These are phyloP conservation scores for Maudiozyma humilis DNA, from an alignment of 1,139 yeast genomes.

Conservation along the genomic window DNA sequence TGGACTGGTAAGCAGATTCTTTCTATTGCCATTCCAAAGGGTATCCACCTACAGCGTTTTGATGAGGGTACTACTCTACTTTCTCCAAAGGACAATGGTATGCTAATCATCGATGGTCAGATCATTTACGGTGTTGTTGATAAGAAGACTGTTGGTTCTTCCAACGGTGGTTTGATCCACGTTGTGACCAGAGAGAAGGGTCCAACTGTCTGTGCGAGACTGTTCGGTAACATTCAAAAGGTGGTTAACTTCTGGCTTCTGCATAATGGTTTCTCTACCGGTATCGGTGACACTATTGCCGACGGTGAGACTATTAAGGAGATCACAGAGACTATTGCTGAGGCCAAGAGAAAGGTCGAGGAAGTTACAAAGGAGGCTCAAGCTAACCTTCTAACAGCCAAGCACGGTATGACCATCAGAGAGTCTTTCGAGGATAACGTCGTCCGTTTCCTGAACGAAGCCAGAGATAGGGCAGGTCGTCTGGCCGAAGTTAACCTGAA, in stretches of 20 bases:
- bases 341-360: slow-evolving; percentile 88
- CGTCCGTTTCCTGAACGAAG: slow-evolving; percentile 89
- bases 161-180: slow-evolving; percentile 96
- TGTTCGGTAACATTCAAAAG: slow-evolving; percentile 88
- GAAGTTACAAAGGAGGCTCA: slow-evolving; percentile 90
- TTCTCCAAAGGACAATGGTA: slow-evolving; percentile 84
- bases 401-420: slow-evolving; percentile 98
- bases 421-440: slow-evolving; percentile 98
- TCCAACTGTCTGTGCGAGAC: slow-evolving; percentile 77
- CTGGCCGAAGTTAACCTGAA: slow-evolving; percentile 94
- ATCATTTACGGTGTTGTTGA: slow-evolving; percentile 96
- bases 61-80: slow-evolving; percentile 82
- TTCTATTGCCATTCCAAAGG: slow-evolving; percentile 90
- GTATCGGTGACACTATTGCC: slow-evolving; percentile 99
- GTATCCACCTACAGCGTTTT: slow-evolving; percentile 86
- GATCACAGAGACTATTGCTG: slow-evolving; percentile 85
- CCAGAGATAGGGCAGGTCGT: slow-evolving; percentile 98
- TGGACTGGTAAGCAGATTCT: slow-evolving; percentile 97
- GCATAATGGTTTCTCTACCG: slow-evolving; percentile 95
- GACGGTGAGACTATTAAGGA: slow-evolving; percentile 93
- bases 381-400: slow-evolving; percentile 77
- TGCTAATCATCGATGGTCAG: slow-evolving; percentile 87
- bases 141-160: slow-evolving; percentile 96
- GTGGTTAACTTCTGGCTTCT: slow-evolving; percentile 94
- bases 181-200: slow-evolving; percentile 98